Percentiles rank a stretch among this genome's conserved stretches.
phyloP scores from a whole-genome alignment of 2,329 filamentous ascomycete genomes.

The Scleromitrula shiraiana region DNA sequence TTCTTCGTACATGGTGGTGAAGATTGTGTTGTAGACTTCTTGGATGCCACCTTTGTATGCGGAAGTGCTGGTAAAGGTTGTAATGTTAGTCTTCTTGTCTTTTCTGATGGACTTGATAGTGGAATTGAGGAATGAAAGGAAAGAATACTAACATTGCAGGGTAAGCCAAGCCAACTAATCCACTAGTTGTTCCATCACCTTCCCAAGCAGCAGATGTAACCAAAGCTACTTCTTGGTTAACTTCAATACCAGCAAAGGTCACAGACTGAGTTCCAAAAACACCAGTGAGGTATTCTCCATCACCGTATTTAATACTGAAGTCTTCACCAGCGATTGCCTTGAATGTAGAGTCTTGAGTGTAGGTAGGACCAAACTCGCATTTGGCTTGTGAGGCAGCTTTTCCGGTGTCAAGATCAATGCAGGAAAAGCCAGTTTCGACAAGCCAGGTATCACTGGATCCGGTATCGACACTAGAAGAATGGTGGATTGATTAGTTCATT shows the following conservation, averaged over 20 bases:
- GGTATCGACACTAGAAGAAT: slow-evolving; percentile 35
- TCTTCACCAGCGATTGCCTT: slow-evolving; percentile 31
- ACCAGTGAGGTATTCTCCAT: slow-evolving; percentile 35
- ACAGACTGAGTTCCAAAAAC: slow-evolving; percentile 35
- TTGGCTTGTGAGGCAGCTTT: not conserved
- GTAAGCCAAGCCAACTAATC: slow-evolving; percentile 44
- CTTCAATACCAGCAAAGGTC: slow-evolving; percentile 38
- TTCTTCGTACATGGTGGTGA: slow-evolving; percentile 40
- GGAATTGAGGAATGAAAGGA: not conserved
- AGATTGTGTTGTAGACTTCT: slow-evolving; percentile 38
- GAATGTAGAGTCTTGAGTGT: slow-evolving; percentile 28
- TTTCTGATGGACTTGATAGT: not conserved
- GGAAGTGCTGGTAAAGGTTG: slow-evolving; percentile 22
- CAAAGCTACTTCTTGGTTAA: slow-evolving; percentile 39
- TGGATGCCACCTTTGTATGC: slow-evolving; percentile 15
- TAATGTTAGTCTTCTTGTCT: not conserved
- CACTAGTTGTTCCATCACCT: slow-evolving; percentile 38
- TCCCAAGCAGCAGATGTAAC: slow-evolving; percentile 36
- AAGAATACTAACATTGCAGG: slow-evolving; percentile 30
- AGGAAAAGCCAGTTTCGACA: slow-evolving; percentile 29
- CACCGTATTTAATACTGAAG: slow-evolving; percentile 38
- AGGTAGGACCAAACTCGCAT: slow-evolving; percentile 14
- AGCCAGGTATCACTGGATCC: slow-evolving; percentile 42
- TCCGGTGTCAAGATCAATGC: slow-evolving; percentile 27
- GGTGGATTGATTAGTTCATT: not conserved